Evolutionary conservation across 2,329 filamentous ascomycete genomes (phyloP).

Genomic region (Xylariaceae sp.): DNA sequence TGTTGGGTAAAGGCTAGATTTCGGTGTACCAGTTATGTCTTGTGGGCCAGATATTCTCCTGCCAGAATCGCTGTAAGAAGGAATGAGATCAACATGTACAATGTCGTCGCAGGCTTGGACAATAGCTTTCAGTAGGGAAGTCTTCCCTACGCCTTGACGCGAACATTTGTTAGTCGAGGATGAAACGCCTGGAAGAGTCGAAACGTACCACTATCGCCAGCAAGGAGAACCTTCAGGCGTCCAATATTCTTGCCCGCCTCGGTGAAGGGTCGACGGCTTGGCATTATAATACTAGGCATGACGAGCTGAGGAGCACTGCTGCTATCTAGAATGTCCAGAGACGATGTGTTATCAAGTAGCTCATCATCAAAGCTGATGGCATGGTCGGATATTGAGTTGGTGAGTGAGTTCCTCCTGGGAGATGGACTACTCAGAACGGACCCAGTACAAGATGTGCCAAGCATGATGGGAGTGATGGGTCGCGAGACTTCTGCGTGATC

Average conservation of each 20-base stretch:
- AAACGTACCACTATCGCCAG: slow-evolving; percentile 66
- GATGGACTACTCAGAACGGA: slow-evolving; percentile 39
- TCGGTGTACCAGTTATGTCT: too few species aligned
- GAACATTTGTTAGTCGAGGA: slow-evolving; percentile 15
- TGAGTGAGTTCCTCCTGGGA: slow-evolving; percentile 48
- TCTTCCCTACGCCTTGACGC: slow-evolving; percentile 72
- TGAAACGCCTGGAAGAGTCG: slow-evolving; percentile 3
- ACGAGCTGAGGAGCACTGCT: slow-evolving; percentile 72
- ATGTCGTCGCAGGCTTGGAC: slow-evolving; percentile 86
- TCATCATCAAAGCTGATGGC: slow-evolving; percentile 42
- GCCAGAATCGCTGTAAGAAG: slow-evolving; percentile 11
- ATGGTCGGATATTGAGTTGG: slow-evolving; percentile 44
- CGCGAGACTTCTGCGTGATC: slow-evolving; percentile 33
- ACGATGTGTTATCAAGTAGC: slow-evolving; percentile 34
- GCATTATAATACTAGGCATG: slow-evolving; percentile 95
- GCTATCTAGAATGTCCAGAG: slow-evolving; percentile 41
- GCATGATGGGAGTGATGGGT: slow-evolving; percentile 42
- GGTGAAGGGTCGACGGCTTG: slow-evolving; percentile 83
- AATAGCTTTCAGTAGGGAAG: slow-evolving; percentile 82
- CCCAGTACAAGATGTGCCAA: slow-evolving; percentile 34
- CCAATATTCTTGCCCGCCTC: slow-evolving; percentile 79
- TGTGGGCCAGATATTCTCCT: too few species aligned
- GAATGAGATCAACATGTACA: slow-evolving; percentile 78
- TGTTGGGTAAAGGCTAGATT: too few species aligned
- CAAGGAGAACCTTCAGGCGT: slow-evolving; percentile 81